Evolutionary conservation across 2,329 filamentous ascomycete genomes (phyloP).

Genomic region (Xylariaceae sp.): DNA sequence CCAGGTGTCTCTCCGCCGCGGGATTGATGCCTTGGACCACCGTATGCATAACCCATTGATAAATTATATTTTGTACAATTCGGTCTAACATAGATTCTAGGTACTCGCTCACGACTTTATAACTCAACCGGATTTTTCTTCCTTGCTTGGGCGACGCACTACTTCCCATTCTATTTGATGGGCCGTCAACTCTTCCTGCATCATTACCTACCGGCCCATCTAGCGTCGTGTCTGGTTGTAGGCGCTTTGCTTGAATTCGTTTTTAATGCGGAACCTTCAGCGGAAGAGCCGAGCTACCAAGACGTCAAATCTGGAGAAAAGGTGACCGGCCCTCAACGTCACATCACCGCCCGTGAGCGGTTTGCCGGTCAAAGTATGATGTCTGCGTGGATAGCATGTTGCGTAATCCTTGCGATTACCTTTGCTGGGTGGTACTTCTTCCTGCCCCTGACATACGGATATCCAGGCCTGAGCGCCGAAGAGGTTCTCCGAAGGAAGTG

Average conservation of each 20-base stretch:
- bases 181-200: slow-evolving; percentile 96
- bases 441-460: slow-evolving; percentile 91
- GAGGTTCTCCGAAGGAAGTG: slow-evolving; percentile 84
- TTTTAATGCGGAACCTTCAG: slow-evolving; percentile 79
- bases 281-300: slow-evolving; percentile 50
- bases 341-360: slow-evolving; percentile 75
- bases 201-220: slow-evolving; percentile 92
- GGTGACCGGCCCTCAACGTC: slow-evolving; percentile 45
- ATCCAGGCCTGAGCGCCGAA: slow-evolving; percentile 76
- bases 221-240: slow-evolving; percentile 84
- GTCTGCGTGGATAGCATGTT: slow-evolving; percentile 72
- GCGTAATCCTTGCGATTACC: slow-evolving; percentile 63
- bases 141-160: slow-evolving; percentile 95
- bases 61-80: neutral
- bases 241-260: slow-evolving; percentile 93
- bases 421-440: slow-evolving; percentile 87
- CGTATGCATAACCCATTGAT: slow-evolving; percentile 61
- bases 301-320: slow-evolving; percentile 45
- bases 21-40: slow-evolving; percentile 86
- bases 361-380: slow-evolving; percentile 74
- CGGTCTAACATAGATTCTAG: slow-evolving; percentile 40
- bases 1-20: slow-evolving; percentile 87
- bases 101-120: slow-evolving; percentile 88
- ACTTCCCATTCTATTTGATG: slow-evolving; percentile 97
- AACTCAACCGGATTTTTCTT: slow-evolving; percentile 99